Base-by-base conservation (phyloP, 129 eudicot genomes). In the Heracleum sosnowskyi region DNA sequence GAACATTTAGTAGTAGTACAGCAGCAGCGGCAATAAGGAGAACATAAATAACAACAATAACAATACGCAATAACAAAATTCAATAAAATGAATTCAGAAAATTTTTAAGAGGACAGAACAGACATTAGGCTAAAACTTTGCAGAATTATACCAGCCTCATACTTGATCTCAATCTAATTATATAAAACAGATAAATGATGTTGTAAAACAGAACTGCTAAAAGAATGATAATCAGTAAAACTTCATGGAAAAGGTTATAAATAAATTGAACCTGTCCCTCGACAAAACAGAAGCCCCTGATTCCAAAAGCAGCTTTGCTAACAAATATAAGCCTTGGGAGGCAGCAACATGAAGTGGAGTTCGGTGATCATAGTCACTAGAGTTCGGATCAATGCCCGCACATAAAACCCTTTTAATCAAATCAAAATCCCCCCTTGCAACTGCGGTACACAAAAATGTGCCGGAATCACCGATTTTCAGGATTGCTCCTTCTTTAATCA, bases 281-380 rank as follows among this genome's bases (percentile, higher is more conserved):
- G 89, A 76, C 60, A 88, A 79, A 81, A 95, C 99, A 84, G 88
- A 86, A 44, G 99, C 99, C 62, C 99, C 99, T 39, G 95, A 96
- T 64, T 90, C 97, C 77, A 95, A 40, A 40, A 95, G 91, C 79
- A 88, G 69, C 81, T 92, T 95, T 18, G 89, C 97, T 75, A 89
- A 85, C 77, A 88, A 64, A 81, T 76, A 90, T 49, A 93, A 81
- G 75, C 99, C 99, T 46, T 88, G 92, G 77, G 96, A 87, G 9
- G 94, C 85, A 62, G 99, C 99, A 42, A 95, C 84, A 69, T 95
- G 99, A 73, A 95, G 96, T 76, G 97, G 92, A 55, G 97, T 90
- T 81, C 99, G 82, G 31, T 84, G 91, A 81, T 95, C 99, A 57
- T 87, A 95, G 80, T 95, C 97, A 83, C 81, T 81, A 22, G 90